phyloP scores from a whole-genome alignment of 164 flowering plant genomes.

The Aristolochia fimbriata region DNA sequence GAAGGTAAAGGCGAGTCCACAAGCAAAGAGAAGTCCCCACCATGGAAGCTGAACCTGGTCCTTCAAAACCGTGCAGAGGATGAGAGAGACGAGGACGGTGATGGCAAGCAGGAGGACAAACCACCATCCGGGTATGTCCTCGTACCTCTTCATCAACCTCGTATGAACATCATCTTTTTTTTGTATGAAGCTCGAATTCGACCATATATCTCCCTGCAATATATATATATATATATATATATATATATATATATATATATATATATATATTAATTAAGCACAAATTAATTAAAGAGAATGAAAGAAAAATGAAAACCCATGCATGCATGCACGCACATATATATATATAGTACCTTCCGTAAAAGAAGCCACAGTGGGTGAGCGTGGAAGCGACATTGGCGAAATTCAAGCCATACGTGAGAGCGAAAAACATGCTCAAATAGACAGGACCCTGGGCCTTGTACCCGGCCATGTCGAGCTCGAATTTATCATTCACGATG shows the following conservation, averaged over 20 bases:
- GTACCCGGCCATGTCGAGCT: conserved; percentile 29
- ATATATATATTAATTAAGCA: too few species aligned
- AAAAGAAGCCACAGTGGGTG: conserved; percentile 45
- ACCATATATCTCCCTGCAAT: conserved; percentile 36
- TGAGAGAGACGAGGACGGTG: conserved; percentile 34
- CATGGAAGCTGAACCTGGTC: conserved; percentile 73
- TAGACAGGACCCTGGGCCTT: conserved; percentile 27
- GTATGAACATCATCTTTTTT: conserved; percentile 62
- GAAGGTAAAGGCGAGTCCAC: conserved; percentile 44
- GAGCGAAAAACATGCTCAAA: conserved; percentile 42
- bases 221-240: too few species aligned
- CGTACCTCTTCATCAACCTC: conserved; percentile 59
- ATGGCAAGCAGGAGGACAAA: conserved; percentile 32
- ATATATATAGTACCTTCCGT: conserved; percentile 36
- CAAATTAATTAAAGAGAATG: too few species aligned
- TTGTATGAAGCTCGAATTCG: conserved; percentile 22
- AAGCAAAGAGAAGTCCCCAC: conserved; percentile 81
- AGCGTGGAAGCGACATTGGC: conserved; percentile 49
- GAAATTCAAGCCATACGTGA: conserved; percentile 49
- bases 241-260: too few species aligned
- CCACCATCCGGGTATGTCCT: conserved; percentile 72
- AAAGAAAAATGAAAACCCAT: too few species aligned
- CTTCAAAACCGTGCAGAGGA: conserved; percentile 50
- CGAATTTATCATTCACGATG: conserved; percentile 39
- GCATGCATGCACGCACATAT: too few species aligned